A percentile compares a stretch with the other conserved stretches of the same genome.
Conservation (phyloP, 2,329 filamentous ascomycete genomes). For the Cercospora sp. region DNA sequence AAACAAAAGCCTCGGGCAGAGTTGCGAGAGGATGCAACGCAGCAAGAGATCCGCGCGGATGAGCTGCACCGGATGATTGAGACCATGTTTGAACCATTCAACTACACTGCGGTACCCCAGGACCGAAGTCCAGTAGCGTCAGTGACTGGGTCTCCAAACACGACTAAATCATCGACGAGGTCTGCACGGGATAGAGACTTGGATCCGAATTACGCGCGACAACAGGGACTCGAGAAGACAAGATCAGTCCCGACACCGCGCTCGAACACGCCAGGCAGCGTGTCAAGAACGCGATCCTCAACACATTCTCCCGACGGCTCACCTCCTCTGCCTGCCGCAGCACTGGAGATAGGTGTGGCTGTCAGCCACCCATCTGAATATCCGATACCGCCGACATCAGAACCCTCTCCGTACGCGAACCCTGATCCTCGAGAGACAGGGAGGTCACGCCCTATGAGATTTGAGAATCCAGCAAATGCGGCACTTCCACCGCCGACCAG, state of each 20-base stretch:
- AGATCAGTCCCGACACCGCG: constrained; percentile 36
- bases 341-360: constrained; percentile 24
- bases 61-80: constrained; percentile 94
- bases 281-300: constrained; percentile 44
- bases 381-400: constrained; percentile 28
- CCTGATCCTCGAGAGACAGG: constrained; percentile 27
- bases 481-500: constrained; percentile 21
- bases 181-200: constrained; percentile 21
- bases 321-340: constrained; percentile 43
- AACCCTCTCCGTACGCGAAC: constrained; percentile 10
- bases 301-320: constrained; percentile 52
- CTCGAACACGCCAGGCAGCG: constrained; percentile 43
- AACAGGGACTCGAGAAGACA: constrained; percentile 17
- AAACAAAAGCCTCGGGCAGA: constrained; percentile 91
- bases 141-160: constrained; percentile 11
- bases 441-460: constrained; percentile 29
- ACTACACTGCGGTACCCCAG: constrained; percentile 83
- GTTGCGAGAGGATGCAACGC: constrained; percentile 89
- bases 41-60: constrained; percentile 91
- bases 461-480: constrained; percentile 29
- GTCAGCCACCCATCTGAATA: constrained; percentile 30
- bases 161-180: constrained; percentile 11
- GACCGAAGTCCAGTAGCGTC: constrained; percentile 52
- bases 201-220: constrained; percentile 14
- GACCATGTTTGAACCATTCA: constrained; percentile 88